These are phyloP conservation scores for Wickerhamiella kazuoi DNA, from an alignment of 805 yeast genomes.

Conservation along the genomic window DNA sequence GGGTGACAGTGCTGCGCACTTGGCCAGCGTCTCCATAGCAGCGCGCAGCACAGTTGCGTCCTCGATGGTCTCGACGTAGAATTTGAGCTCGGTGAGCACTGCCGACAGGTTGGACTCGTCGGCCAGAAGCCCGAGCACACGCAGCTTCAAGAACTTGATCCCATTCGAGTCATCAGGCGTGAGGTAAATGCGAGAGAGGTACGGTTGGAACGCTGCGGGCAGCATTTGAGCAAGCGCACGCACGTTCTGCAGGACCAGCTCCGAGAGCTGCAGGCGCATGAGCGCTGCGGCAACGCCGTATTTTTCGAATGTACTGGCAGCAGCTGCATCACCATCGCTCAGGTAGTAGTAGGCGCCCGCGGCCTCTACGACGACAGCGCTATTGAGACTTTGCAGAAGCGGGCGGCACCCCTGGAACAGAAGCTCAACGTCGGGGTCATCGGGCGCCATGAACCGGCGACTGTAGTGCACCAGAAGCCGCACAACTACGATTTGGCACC, in stretches of 20 bases:
- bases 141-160: constrained; percentile 37
- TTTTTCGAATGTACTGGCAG: constrained; percentile 27
- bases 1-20: constrained; percentile 5
- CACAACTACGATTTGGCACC: constrained; percentile 44
- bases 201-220: constrained; percentile 21
- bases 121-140: constrained; percentile 13
- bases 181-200: constrained; percentile 28
- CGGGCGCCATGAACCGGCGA: constrained; percentile 41
- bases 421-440: constrained; percentile 35
- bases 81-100: constrained; percentile 3
- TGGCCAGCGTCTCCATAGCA: constrained; percentile 5
- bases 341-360: constrained; percentile 39
- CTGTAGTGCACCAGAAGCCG: constrained; percentile 53
- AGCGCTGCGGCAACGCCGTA: constrained; percentile 35
- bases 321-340: constrained; percentile 27
- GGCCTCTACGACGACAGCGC: constrained; percentile 43
- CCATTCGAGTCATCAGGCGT: constrained; percentile 34
- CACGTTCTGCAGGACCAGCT: constrained; percentile 33
- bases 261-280: constrained; percentile 24
- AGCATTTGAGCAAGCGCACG: constrained; percentile 22
- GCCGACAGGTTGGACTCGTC: not conserved
- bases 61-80: constrained; percentile 1
- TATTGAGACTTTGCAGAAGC: constrained; percentile 35
- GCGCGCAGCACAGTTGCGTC: constrained; percentile 2
- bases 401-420: constrained; percentile 32